Conservation (phyloP, 306 rosid species). For the Pueraria montana region DNA sequence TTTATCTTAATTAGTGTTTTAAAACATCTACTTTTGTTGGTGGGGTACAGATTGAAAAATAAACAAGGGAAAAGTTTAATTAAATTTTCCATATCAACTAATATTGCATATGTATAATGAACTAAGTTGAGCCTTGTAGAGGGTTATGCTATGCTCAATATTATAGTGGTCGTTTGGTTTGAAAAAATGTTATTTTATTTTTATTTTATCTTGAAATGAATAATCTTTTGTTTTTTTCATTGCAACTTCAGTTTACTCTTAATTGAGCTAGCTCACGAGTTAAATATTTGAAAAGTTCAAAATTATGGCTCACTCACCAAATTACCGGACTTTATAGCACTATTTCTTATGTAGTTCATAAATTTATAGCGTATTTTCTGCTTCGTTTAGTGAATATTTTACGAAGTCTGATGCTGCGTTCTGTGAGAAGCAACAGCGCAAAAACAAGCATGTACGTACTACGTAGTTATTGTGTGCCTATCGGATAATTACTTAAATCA, state of each 20-base stretch:
- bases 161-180: neutral
- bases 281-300: neutral
- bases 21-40: neutral
- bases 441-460: too few relatives aligned
- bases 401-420: too few relatives aligned
- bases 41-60: slow-evolving; percentile 9
- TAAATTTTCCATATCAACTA: neutral
- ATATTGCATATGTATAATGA: neutral
- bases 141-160: neutral
- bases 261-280: neutral
- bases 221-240: neutral
- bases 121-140: neutral
- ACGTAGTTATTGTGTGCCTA: neutral
- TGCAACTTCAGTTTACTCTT: too few relatives aligned
- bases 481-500: too few relatives aligned
- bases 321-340: too few relatives aligned
- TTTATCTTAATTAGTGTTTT: neutral
- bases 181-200: neutral
- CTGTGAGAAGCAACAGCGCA: too few relatives aligned
- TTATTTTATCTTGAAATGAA: neutral
- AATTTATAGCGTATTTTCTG: too few relatives aligned
- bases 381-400: too few relatives aligned
- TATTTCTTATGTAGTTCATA: too few relatives aligned
- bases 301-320: neutral
- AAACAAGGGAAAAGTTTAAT: slow-evolving; percentile 34